These are phyloP conservation scores for Neurospora hispaniola DNA, from an alignment of 495 filamentous ascomycete species.

Conservation along the genomic window DNA sequence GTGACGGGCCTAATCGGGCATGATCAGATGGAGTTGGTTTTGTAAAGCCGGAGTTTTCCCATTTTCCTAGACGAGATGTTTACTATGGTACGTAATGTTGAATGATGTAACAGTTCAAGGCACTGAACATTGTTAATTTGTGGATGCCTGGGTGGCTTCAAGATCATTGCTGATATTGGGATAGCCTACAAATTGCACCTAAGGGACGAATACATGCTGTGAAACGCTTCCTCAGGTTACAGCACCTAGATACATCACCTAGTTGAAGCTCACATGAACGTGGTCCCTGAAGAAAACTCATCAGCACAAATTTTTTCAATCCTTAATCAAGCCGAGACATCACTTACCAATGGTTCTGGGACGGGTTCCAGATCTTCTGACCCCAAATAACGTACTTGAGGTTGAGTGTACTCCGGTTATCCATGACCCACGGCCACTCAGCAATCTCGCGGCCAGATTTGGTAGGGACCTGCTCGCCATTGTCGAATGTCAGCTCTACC, in stretches of 20 bases:
- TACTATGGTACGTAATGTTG: background rate
- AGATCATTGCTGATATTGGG: no score
- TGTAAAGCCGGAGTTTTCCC: background rate
- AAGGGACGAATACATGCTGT: background rate
- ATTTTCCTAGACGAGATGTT: background rate
- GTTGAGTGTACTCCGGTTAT: slow-evolving; percentile 25
- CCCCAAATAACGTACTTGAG: slow-evolving; percentile 41
- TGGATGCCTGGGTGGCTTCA: background rate
- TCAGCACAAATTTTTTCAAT: background rate
- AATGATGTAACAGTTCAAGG: background rate
- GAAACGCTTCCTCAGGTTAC: background rate
- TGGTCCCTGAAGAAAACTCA: slow-evolving; percentile 8
- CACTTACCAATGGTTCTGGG: slow-evolving; percentile 30
- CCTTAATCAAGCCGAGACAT: background rate
- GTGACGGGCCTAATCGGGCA: background rate
- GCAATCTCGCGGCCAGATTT: slow-evolving; percentile 28
- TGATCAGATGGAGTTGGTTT: background rate
- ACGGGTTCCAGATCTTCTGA: slow-evolving; percentile 34
- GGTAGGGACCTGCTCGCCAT: slow-evolving; percentile 7
- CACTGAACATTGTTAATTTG: background rate
- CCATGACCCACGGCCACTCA: slow-evolving; percentile 40
- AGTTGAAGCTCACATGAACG: slow-evolving; percentile 17
- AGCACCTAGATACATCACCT: background rate
- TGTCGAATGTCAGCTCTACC: background rate
- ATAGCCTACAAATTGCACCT: background rate